Evolutionary conservation across 2,329 filamentous ascomycete species (phyloP).

Genomic region (Ophiostoma piceae): DNA sequence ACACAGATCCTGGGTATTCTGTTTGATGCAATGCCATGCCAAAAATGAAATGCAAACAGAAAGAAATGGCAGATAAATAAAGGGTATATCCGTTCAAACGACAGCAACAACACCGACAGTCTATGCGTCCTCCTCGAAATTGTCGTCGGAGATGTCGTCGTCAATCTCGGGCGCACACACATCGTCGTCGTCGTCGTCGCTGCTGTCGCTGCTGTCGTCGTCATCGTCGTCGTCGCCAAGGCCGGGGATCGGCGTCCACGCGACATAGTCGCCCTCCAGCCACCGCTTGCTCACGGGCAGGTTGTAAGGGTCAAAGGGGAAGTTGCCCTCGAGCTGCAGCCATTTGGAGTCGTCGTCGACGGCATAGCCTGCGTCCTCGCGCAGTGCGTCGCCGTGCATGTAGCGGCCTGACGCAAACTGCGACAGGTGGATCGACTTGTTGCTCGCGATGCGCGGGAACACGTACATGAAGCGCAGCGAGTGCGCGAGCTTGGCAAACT

Average conservation of each 20-base stretch:
- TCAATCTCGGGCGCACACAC: background rate
- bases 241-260: slow-evolving; percentile 71
- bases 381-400: slow-evolving; percentile 47
- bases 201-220: slow-evolving; percentile 41
- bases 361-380: slow-evolving; percentile 46
- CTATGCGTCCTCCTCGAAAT: background rate
- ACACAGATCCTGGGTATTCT: background rate
- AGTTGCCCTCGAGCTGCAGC: slow-evolving; percentile 87
- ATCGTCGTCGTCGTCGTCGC: slow-evolving; percentile 25
- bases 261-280: slow-evolving; percentile 78
- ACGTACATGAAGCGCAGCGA: slow-evolving; percentile 87
- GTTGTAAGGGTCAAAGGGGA: slow-evolving; percentile 95
- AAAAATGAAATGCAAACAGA: background rate
- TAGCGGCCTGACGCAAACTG: slow-evolving; percentile 59
- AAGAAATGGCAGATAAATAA: slow-evolving; percentile 1
- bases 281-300: slow-evolving; percentile 80
- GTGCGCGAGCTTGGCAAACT: slow-evolving; percentile 83
- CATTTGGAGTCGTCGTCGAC: slow-evolving; percentile 67
- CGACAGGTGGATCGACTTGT: slow-evolving; percentile 80
- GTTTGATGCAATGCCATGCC: slow-evolving; percentile 6
- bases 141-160: slow-evolving; percentile 10
- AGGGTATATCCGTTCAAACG: slow-evolving; percentile 1
- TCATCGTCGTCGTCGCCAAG: slow-evolving; percentile 55
- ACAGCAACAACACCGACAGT: background rate
- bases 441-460: slow-evolving; percentile 79